Conservation (phyloP, 495 filamentous ascomycete genomes). For the Penicillium turbatum region DNA sequence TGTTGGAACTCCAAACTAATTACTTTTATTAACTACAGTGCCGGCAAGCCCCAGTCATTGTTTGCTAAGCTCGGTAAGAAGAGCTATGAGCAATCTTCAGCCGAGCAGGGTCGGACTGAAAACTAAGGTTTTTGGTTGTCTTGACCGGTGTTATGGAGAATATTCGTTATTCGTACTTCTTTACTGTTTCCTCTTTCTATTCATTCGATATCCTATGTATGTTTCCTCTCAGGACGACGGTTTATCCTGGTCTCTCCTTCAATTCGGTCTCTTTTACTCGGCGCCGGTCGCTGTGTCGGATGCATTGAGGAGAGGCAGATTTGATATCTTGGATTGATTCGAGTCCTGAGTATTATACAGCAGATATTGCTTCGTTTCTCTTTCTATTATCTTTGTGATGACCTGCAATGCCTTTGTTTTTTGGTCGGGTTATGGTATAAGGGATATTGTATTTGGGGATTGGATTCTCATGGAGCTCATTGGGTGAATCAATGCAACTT, state of each 20-base stretch:
- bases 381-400: conserved; percentile 19
- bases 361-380: conserved; percentile 8
- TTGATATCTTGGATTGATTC: conserved; percentile 10
- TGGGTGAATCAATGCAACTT: conserved; percentile 7
- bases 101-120: conserved; percentile 15
- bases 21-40: conserved; percentile 25
- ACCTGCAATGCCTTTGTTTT: conserved; percentile 26
- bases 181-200: neutral
- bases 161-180: too few relatives aligned
- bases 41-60: conserved; percentile 46
- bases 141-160: too few relatives aligned
- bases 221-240: neutral
- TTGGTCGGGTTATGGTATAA: conserved; percentile 11
- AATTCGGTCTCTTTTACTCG: neutral
- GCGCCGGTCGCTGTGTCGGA: conserved; percentile 13
- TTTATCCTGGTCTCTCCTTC: conserved; percentile 3
- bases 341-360: neutral
- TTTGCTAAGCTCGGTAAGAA: conserved; percentile 50
- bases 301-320: conserved; percentile 4
- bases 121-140: conserved; percentile 12
- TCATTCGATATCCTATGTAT: neutral
- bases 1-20: conserved; percentile 5
- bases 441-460: conserved; percentile 7
- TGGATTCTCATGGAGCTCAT: conserved; percentile 9
- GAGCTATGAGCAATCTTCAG: conserved; percentile 43